Evolutionary conservation across 2,329 filamentous ascomycete genomes (phyloP).

Genomic region (Huntiella savannae): DNA sequence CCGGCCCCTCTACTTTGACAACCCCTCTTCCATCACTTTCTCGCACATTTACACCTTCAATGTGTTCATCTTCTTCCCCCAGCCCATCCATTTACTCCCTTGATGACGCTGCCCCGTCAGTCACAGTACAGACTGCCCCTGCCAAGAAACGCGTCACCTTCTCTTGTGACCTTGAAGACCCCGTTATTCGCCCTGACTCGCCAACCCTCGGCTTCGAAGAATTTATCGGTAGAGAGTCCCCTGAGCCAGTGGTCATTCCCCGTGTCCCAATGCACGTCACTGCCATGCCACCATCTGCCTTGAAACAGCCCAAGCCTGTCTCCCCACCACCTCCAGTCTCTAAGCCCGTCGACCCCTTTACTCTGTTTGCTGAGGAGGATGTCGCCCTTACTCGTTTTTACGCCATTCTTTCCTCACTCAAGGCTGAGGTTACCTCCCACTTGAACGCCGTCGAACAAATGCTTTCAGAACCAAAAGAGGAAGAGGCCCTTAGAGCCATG

Average conservation of each 20-base stretch:
- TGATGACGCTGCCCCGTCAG: constrained; percentile 15
- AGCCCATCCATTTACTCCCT: constrained; percentile 25
- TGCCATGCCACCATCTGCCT: constrained; percentile 10
- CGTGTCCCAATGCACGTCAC: constrained; percentile 10
- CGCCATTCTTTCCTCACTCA: constrained; percentile 28
- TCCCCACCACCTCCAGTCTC: constrained; percentile 2
- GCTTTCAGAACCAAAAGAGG: constrained; percentile 14
- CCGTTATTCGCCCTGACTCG: constrained; percentile 37
- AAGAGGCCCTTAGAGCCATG: constrained; percentile 4
- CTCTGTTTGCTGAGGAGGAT: constrained; percentile 20
- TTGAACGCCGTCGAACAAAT: constrained; percentile 26
- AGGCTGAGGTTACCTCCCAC: constrained; percentile 30
- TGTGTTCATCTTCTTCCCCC: constrained; percentile 28
- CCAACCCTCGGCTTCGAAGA: constrained; percentile 39
- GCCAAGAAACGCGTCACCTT: constrained; percentile 24
- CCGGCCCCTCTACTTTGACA: constrained; percentile 22
- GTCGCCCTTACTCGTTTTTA: constrained; percentile 30
- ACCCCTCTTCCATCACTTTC: constrained; percentile 30
- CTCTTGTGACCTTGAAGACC: constrained; percentile 21
- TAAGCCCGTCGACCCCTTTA: constrained; percentile 1
- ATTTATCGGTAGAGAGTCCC: constrained; percentile 15
- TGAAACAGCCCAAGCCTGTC: constrained; percentile 10
- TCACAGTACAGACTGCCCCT: constrained; percentile 6
- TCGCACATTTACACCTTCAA: constrained; percentile 23
- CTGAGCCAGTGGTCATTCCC: constrained; percentile 10